Percentiles rank a stretch among this genome's conserved stretches.
phyloP scores from a whole-genome alignment of 805 yeast species.

The Phaffomyces opuntiae region DNA sequence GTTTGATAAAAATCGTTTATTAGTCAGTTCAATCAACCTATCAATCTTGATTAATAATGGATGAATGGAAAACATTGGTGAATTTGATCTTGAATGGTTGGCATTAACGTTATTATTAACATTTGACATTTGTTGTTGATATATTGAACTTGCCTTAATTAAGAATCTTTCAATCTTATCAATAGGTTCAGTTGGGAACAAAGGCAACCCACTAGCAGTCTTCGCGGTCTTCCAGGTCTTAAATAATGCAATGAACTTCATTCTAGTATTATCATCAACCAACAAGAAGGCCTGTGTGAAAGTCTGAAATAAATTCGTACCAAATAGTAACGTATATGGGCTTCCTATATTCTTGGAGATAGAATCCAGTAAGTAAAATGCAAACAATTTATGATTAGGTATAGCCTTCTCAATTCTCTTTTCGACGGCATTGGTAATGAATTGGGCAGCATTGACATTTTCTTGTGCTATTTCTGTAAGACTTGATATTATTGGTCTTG shows the following conservation, averaged over 20 bases:
- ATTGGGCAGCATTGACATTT: conserved; percentile 67
- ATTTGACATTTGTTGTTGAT: conserved; percentile 20
- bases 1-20: conserved; percentile 24
- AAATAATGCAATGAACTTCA: conserved; percentile 68
- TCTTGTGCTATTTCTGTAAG: conserved; percentile 85
- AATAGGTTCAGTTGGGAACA: conserved; percentile 67
- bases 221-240: conserved; percentile 79
- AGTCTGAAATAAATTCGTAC: conserved; percentile 58
- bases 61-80: conserved; percentile 24
- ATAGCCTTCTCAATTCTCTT: conserved; percentile 65
- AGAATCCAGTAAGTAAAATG: conserved; percentile 82
- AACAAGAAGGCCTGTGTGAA: conserved; percentile 74
- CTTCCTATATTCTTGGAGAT: conserved; percentile 85
- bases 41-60: conserved; percentile 5
- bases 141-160: conserved; percentile 46
- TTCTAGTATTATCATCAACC: conserved; percentile 69
- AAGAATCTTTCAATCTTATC: conserved; percentile 70
- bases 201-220: conserved; percentile 52
- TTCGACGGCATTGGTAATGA: conserved; percentile 70
- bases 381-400: conserved; percentile 78
- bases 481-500: conserved; percentile 82
- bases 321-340: conserved; percentile 79
- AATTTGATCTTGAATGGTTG: neutral
- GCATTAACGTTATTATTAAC: neutral
- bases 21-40: conserved; percentile 27